These are phyloP conservation scores for Plantago rigida DNA, from an alignment of 305 asterid genomes.

Conservation along the genomic window DNA sequence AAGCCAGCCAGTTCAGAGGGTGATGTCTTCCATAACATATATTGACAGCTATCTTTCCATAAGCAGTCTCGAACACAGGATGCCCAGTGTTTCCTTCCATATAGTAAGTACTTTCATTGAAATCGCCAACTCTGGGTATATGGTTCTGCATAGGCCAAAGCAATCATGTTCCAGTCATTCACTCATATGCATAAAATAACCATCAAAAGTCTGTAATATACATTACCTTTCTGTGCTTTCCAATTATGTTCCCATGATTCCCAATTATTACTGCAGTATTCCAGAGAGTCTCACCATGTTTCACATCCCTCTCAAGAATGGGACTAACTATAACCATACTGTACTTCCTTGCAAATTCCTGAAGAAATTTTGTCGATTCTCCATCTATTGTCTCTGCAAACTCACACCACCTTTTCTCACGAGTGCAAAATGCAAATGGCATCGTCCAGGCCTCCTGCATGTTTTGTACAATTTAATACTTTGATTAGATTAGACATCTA, in stretches of 20 bases:
- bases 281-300: constrained; percentile 84
- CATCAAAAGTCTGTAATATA: constrained; percentile 6
- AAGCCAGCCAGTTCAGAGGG: constrained; percentile 94
- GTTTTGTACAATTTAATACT: not conserved
- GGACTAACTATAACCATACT: constrained; percentile 86
- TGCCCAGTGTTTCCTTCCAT: constrained; percentile 97
- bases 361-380: constrained; percentile 78
- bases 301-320: constrained; percentile 84
- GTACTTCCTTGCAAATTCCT: constrained; percentile 58
- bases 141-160: constrained; percentile 56
- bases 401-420: constrained; percentile 92
- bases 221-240: constrained; percentile 85
- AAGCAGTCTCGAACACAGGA: constrained; percentile 90
- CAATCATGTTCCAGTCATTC: constrained; percentile 3
- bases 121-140: constrained; percentile 95
- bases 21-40: constrained; percentile 97
- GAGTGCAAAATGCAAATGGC: constrained; percentile 98
- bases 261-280: constrained; percentile 86
- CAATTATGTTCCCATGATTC: constrained; percentile 79
- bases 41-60: constrained; percentile 78
- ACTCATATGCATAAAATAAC: constrained; percentile 3
- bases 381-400: constrained; percentile 85
- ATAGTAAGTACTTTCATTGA: constrained; percentile 85
- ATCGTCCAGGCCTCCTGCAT: constrained; percentile 90
- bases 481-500: constrained; percentile 21